phyloP scores from a whole-genome alignment of 345 rosid species.

The Jatropha curcas region DNA sequence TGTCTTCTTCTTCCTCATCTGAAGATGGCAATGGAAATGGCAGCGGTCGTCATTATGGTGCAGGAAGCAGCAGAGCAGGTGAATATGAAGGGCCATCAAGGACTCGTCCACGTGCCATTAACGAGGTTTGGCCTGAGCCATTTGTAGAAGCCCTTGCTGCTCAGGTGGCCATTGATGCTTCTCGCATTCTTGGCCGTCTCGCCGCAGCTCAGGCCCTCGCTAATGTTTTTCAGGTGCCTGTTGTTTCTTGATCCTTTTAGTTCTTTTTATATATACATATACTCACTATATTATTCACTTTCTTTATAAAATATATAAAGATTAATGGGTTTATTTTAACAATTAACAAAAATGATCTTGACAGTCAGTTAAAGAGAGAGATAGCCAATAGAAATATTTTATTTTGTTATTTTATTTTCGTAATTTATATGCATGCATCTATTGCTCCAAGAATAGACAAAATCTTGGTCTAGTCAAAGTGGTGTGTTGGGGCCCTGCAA shows the following conservation, averaged over 20 bases:
- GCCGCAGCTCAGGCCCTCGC: conserved; percentile 71
- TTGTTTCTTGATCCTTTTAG: too few species aligned
- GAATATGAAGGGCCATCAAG: conserved; percentile 65
- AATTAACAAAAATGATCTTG: not conserved
- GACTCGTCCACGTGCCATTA: conserved; percentile 47
- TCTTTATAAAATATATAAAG: too few species aligned
- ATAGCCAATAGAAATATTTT: conserved; percentile 1
- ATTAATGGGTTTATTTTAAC: too few species aligned
- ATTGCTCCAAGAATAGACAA: conserved; percentile 34
- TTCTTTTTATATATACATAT: too few species aligned
- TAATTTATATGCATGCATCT: too few species aligned
- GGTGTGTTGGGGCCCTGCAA: conserved; percentile 17
- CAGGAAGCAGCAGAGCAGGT: conserved; percentile 28
- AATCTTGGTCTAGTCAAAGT: conserved; percentile 43
- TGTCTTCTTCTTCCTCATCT: conserved; percentile 32
- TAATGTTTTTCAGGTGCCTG: conserved; percentile 72
- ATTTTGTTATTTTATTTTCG: too few species aligned
- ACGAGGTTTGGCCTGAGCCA: conserved; percentile 92
- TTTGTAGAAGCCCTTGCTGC: conserved; percentile 81
- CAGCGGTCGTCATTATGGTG: conserved; percentile 21
- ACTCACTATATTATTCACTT: too few species aligned
- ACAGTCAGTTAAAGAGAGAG: conserved; percentile 5
- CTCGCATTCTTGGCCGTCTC: conserved; percentile 56
- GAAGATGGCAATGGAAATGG: conserved; percentile 27
- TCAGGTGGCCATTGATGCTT: conserved; percentile 67